Conservation (phyloP, 371 early-diverging fungal genomes). For the Actinomucor elegans region DNA sequence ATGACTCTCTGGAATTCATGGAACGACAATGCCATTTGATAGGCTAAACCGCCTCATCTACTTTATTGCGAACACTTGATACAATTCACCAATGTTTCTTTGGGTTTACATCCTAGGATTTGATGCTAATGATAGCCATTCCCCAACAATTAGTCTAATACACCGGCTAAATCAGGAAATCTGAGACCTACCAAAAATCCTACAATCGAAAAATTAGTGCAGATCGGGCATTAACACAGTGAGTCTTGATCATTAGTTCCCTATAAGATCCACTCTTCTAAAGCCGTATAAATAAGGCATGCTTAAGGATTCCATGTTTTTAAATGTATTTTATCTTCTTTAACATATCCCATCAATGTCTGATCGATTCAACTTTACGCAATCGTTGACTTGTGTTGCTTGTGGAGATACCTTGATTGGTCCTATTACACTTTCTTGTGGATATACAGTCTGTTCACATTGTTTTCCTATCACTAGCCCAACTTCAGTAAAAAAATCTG, state of each 20-base stretch:
- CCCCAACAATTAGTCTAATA: too few relatives aligned
- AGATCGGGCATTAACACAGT: conserved; percentile 20
- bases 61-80: too few relatives aligned
- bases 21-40: too few relatives aligned
- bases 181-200: not conserved
- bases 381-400: conserved; percentile 22
- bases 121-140: too few relatives aligned
- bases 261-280: conserved; percentile 3
- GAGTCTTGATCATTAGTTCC: conserved; percentile 15
- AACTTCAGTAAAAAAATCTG: conserved; percentile 16
- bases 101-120: too few relatives aligned
- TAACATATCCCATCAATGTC: conserved; percentile 4
- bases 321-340: conserved; percentile 2
- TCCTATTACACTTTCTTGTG: conserved; percentile 30
- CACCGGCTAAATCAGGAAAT: conserved; percentile 7
- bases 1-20: too few relatives aligned
- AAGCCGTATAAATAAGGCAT: conserved; percentile 9
- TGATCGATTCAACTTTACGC: conserved; percentile 14
- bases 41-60: too few relatives aligned
- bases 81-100: too few relatives aligned
- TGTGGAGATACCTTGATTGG: conserved; percentile 21
- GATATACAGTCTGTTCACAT: conserved; percentile 23
- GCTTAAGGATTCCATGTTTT: not conserved
- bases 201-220: conserved; percentile 4
- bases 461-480: conserved; percentile 19